Evolutionary conservation across 2,329 filamentous ascomycete species (phyloP), one percentile per base, ranked within the genome.

Genomic region (Fusarium cicatricum): DNA sequence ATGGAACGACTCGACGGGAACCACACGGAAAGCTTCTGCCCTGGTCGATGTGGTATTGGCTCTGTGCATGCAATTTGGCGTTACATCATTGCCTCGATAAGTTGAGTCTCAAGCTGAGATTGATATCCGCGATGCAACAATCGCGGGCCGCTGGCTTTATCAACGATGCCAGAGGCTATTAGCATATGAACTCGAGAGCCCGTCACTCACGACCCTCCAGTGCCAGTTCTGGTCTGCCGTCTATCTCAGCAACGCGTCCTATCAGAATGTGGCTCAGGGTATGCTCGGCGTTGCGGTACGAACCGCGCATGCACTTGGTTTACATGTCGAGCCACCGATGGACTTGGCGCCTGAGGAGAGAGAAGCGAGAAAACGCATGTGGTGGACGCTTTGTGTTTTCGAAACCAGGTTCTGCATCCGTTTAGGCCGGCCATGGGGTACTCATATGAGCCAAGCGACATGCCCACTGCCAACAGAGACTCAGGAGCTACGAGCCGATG

Each of bases 1-100:
- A 2, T 58, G 55, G 50, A 19, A 9, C 8, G 23, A 16, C 5
- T 17, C 39, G 3, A 19, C 12, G 14, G 17, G 37, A 14, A 56
- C 52, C 12, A 54, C 58, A 14, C 72, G 80, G 5, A 75, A 75
- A 49, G 71, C 78, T 5, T 83, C 80, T 4, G 75, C 80, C 1
- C 70, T 83, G 1, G 78, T 82, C 5, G 81, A 83, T 49, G 81
- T 82, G 19, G 68, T 82, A 26, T 64, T 83, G 16, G 81, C 80
- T 0, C 50, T 83, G 11, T 79, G 76, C 53, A 81, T 83, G 74
- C 80, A 82, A 63, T 76, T 77, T 34, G 74, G 75, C 51, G 66
- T 66, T 3, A 48, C 64, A 3, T 46, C 66, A 11, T 36, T 62
- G 8, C 56, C 63, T 6, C 34, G 37, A 3, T 38, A 44, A 26